These are phyloP conservation scores for Ustilago hordei DNA, from an alignment of 1,284 basidiomycete species.

Conservation along the genomic window DNA sequence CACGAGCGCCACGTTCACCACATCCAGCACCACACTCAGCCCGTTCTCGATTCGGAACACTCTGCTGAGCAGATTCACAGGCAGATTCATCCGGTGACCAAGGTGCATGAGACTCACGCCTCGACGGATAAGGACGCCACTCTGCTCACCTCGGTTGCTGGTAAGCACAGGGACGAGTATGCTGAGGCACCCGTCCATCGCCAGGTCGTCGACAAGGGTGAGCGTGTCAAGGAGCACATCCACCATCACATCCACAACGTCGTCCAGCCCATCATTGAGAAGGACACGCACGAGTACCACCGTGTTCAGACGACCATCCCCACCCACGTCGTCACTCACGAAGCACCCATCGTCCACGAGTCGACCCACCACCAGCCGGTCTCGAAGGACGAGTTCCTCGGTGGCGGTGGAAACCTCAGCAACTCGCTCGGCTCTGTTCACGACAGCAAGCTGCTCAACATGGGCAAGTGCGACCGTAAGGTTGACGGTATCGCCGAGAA, in stretches of 20 bases:
- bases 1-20: conserved; percentile 69
- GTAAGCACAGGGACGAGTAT: conserved; percentile 57
- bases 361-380: conserved; percentile 64
- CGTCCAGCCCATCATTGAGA: conserved; percentile 68
- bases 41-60: conserved; percentile 68
- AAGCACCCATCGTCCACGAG: conserved; percentile 69
- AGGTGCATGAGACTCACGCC: conserved; percentile 65
- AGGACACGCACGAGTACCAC: conserved; percentile 69
- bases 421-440: conserved; percentile 45
- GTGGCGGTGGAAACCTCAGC: conserved; percentile 59
- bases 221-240: conserved; percentile 64
- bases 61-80: conserved; percentile 58
- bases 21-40: conserved; percentile 70
- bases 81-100: conserved; percentile 60
- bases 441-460: conserved; percentile 62
- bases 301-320: conserved; percentile 67
- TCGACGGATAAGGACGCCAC: conserved; percentile 69
- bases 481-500: conserved; percentile 62
- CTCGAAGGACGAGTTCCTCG: conserved; percentile 64
- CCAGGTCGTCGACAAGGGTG: conserved; percentile 68
- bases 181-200: conserved; percentile 58
- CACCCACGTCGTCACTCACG: conserved; percentile 62
- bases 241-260: conserved; percentile 70
- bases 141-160: conserved; percentile 65
- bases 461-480: conserved; percentile 59